A percentile compares a stretch with the other conserved stretches of the same genome.
Conservation (phyloP, 257 asterid genomes). For the Solanum phureja region DNA sequence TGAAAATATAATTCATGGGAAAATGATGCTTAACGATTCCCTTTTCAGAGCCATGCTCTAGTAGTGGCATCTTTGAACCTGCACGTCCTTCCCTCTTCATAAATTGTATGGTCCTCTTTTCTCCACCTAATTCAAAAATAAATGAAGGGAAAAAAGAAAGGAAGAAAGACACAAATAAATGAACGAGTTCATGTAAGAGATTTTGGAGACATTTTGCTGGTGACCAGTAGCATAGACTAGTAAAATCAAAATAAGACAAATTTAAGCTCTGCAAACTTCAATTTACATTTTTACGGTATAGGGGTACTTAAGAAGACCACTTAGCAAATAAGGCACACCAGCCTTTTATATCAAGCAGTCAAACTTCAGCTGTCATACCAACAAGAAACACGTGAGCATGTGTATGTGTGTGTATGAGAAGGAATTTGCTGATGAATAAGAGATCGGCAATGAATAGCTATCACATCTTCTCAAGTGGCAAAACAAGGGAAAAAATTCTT, state of each 20-base stretch:
- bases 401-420: not conserved
- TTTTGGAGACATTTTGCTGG: not conserved
- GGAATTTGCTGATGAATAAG: not conserved
- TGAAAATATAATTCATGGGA: slow-evolving; percentile 65
- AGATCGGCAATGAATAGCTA: not conserved
- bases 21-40: slow-evolving; percentile 82
- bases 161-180: not conserved
- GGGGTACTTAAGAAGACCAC: not conserved
- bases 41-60: slow-evolving; percentile 70
- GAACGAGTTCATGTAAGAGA: not conserved
- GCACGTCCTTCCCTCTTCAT: slow-evolving; percentile 92
- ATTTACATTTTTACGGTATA: not conserved
- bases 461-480: not conserved
- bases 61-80: slow-evolving; percentile 53
- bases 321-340: not conserved
- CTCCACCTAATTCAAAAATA: slow-evolving; percentile 25
- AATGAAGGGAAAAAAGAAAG: not conserved
- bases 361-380: not conserved
- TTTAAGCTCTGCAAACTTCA: not conserved
- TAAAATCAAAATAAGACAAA: not conserved
- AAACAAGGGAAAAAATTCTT: not conserved
- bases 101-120: slow-evolving; percentile 74
- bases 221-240: not conserved
- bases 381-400: not conserved
- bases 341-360: not conserved